A percentile compares a stretch with the other conserved stretches of the same genome.
Evolutionary conservation across 495 filamentous ascomycete species (phyloP).

Genomic region (Barbatosphaeria neglecta): DNA sequence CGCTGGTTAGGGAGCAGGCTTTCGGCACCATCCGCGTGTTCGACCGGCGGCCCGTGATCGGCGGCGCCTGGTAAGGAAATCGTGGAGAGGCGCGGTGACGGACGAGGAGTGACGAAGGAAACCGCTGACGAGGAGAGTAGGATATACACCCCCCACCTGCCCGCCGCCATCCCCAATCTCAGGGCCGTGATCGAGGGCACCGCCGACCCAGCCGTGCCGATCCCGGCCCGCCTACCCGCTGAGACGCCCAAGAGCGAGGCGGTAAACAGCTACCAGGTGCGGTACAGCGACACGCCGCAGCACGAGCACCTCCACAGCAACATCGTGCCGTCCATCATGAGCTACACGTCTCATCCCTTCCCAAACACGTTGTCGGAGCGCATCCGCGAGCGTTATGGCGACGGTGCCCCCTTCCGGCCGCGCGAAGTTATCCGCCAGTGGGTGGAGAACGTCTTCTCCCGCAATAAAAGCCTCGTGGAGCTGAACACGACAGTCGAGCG

Average conservation of each 20-base stretch:
- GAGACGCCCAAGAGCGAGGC: constrained; percentile 25
- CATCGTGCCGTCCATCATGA: constrained; percentile 26
- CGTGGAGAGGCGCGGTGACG: not conserved
- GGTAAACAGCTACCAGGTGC: constrained; percentile 27
- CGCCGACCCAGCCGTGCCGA: constrained; percentile 34
- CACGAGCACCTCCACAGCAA: constrained; percentile 35
- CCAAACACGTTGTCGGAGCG: constrained; percentile 16
- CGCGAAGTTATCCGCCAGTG: constrained; percentile 25
- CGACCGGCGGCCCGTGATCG: constrained; percentile 26
- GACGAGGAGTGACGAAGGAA: not conserved
- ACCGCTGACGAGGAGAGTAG: not conserved
- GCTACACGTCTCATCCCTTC: constrained; percentile 27
- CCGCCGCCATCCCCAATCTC: constrained; percentile 28
- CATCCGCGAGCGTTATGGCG: constrained; percentile 19
- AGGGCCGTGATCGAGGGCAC: constrained; percentile 32
- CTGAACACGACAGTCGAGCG: constrained; percentile 31
- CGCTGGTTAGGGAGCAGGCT: constrained; percentile 44
- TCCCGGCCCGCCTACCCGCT: constrained; percentile 34
- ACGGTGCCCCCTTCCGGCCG: constrained; percentile 23
- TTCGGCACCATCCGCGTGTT: constrained; percentile 50
- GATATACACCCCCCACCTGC: constrained; percentile 23
- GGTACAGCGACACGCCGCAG: constrained; percentile 39
- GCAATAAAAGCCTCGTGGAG: constrained; percentile 18
- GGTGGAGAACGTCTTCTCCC: constrained; percentile 25
- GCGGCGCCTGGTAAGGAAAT: constrained; percentile 16